These are phyloP conservation scores for Xylaria sp. DNA, from an alignment of 2,329 filamentous ascomycete genomes.

Conservation along the genomic window DNA sequence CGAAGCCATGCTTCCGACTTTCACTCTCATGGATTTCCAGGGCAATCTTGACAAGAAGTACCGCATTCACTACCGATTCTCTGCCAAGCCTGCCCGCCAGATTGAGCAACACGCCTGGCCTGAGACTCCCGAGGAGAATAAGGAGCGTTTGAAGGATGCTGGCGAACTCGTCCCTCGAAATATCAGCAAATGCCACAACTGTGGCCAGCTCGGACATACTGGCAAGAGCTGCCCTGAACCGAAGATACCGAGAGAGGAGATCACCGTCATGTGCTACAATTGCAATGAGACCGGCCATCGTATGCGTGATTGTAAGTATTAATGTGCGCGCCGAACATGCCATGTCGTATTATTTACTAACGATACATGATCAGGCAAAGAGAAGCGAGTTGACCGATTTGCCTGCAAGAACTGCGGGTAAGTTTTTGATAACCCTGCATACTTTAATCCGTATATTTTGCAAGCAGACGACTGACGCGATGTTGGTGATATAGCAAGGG, in stretches of 20 bases:
- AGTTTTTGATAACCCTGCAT: constrained; percentile 30
- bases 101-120: constrained; percentile 59
- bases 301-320: constrained; percentile 58
- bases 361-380: constrained; percentile 40
- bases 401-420: constrained; percentile 62
- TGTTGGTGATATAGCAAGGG: constrained; percentile 34
- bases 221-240: constrained; percentile 57
- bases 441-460: neutral
- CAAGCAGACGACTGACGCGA: constrained; percentile 9
- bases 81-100: constrained; percentile 50
- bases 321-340: neutral
- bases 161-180: constrained; percentile 58
- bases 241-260: constrained; percentile 41
- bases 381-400: constrained; percentile 57
- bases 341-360: constrained; percentile 14
- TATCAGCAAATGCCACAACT: constrained; percentile 58
- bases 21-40: constrained; percentile 68
- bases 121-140: constrained; percentile 51
- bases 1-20: constrained; percentile 46
- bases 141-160: constrained; percentile 58
- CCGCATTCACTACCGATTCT: constrained; percentile 58
- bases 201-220: constrained; percentile 58
- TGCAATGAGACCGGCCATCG: constrained; percentile 61
- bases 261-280: constrained; percentile 57
- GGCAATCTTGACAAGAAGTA: constrained; percentile 62